phyloP scores from a whole-genome alignment of 1,284 basidiomycete genomes.

The Trametes sp. region DNA sequence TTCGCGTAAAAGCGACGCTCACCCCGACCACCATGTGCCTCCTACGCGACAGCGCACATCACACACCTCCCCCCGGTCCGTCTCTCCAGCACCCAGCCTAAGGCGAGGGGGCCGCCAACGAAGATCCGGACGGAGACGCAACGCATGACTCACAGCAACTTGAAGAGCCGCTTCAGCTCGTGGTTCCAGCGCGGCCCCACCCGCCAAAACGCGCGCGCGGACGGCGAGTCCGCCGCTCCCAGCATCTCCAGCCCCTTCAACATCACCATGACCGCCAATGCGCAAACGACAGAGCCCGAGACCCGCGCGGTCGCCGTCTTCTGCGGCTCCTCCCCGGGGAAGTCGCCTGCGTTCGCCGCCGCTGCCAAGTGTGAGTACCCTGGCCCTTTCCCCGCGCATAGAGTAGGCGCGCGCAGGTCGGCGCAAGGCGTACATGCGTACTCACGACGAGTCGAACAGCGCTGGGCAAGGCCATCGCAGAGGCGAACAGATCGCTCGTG shows the following conservation, averaged over 20 bases:
- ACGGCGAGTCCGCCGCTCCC: background rate
- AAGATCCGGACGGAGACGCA: conserved; percentile 2
- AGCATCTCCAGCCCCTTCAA: conserved; percentile 21
- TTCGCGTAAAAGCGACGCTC: background rate
- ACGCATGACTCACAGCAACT: conserved; percentile 9
- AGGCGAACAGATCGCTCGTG: conserved; percentile 70
- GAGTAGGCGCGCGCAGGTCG: conserved; percentile 2
- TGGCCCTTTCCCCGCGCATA: background rate
- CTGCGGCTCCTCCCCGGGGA: conserved; percentile 80
- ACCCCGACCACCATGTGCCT: background rate
- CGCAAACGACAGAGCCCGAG: conserved; percentile 2
- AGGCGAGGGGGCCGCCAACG: background rate
- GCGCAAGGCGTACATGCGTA: no score
- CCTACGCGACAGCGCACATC: conserved; percentile 11
- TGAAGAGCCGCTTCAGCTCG: conserved; percentile 14
- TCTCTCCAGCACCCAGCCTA: background rate
- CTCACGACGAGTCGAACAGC: conserved; percentile 48
- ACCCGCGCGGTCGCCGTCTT: conserved; percentile 71
- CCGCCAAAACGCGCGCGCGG: conserved; percentile 8
- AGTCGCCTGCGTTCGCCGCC: conserved; percentile 61
- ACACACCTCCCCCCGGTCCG: background rate
- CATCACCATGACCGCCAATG: conserved; percentile 14
- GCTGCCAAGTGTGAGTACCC: conserved; percentile 73
- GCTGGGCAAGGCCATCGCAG: conserved; percentile 77
- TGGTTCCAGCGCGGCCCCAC: conserved; percentile 23